Evolutionary conservation across 106 monocot species (phyloP).

Genomic region (Apostasia ramifera): DNA sequence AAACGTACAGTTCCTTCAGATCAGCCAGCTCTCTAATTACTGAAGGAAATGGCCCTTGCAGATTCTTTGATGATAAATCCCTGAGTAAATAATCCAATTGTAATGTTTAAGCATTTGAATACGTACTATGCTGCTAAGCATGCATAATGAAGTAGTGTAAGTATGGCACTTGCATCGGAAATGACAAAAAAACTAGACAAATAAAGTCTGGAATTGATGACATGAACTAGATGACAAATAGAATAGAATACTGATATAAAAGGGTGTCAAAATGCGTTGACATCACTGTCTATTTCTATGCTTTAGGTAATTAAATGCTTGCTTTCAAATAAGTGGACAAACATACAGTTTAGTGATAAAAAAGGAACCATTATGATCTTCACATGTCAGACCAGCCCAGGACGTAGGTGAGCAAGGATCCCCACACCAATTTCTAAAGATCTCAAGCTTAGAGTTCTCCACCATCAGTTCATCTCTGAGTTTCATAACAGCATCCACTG

Average conservation of each 20-base stretch:
- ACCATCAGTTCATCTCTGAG: constrained; percentile 21
- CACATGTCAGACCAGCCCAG: constrained; percentile 33
- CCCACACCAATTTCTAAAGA: constrained; percentile 24
- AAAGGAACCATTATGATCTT: constrained; percentile 13
- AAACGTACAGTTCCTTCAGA: constrained; percentile 38
- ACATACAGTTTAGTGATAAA: constrained; percentile 33
- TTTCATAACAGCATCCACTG: constrained; percentile 23
- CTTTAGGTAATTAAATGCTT: too few relatives aligned
- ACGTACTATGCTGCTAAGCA: neutral
- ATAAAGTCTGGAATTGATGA: neutral
- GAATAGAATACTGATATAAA: neutral
- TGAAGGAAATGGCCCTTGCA: constrained; percentile 33
- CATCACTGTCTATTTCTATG: too few relatives aligned
- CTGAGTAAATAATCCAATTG: constrained; percentile 12
- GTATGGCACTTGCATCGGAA: neutral
- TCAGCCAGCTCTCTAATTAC: constrained; percentile 29
- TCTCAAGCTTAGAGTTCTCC: constrained; percentile 17
- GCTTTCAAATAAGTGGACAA: neutral
- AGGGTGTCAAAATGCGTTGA: neutral
- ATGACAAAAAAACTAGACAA: neutral
- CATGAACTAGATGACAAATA: neutral
- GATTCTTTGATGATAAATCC: constrained; percentile 28
- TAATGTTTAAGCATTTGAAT: neutral
- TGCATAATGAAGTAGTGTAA: neutral
- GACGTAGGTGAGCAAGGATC: constrained; percentile 33